phyloP scores from a whole-genome alignment of 2,329 filamentous ascomycete species.

The Xylaria sp. region DNA sequence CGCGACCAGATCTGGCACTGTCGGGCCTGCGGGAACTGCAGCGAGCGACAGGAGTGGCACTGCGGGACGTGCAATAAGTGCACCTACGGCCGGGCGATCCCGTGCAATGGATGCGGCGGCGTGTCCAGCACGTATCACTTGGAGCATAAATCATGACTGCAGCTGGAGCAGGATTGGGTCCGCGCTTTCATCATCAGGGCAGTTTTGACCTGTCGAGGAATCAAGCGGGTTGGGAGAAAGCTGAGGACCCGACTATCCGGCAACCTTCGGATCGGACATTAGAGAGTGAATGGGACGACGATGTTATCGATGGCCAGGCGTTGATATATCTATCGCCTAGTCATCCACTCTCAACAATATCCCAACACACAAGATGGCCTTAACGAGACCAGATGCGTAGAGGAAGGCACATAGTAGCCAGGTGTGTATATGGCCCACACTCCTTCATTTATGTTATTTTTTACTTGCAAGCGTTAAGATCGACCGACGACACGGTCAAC shows the following conservation, averaged over 20 bases:
- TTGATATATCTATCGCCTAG: background rate
- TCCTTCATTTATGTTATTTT: conserved; percentile 8
- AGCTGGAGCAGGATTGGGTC: conserved; percentile 4
- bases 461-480: conserved; percentile 12
- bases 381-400: background rate
- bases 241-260: background rate
- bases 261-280: background rate
- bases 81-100: conserved; percentile 17
- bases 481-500: conserved; percentile 4
- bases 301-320: background rate
- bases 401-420: background rate
- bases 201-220: background rate
- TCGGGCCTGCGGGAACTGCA: conserved; percentile 20
- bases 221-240: background rate
- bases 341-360: background rate
- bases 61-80: conserved; percentile 30
- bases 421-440: conserved; percentile 14
- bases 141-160: conserved; percentile 11
- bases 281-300: background rate
- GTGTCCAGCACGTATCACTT: conserved; percentile 26
- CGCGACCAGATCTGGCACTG: conserved; percentile 28
- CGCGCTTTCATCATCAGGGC: background rate
- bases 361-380: background rate
- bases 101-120: conserved; percentile 27
- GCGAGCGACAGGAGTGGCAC: conserved; percentile 26